Percentiles rank a stretch among this genome's conserved stretches.
These are phyloP conservation scores for Aaosphaeria pasadenensis DNA, from an alignment of 2,329 filamentous ascomycete species.

Conservation along the genomic window DNA sequence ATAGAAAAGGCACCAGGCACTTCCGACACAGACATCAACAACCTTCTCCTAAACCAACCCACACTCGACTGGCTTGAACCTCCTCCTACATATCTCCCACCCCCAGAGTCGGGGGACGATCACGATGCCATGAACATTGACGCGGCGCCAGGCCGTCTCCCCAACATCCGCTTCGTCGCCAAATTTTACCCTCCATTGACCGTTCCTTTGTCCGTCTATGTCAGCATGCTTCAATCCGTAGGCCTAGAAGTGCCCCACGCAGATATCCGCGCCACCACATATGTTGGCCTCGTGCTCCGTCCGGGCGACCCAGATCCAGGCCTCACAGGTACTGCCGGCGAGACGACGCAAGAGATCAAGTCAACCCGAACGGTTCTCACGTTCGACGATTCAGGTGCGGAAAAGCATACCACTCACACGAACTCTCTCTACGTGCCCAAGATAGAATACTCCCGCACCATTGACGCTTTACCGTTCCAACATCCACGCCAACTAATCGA, in stretches of 20 bases:
- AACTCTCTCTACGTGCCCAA: constrained; percentile 70
- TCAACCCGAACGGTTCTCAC: constrained; percentile 49
- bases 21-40: constrained; percentile 36
- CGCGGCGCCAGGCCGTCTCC: constrained; percentile 55
- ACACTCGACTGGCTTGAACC: constrained; percentile 71
- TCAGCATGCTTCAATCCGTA: constrained; percentile 59
- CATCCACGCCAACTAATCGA: constrained; percentile 74
- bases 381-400: constrained; percentile 15
- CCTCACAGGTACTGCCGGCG: constrained; percentile 42
- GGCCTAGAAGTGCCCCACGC: constrained; percentile 53
- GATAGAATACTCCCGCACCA: constrained; percentile 64
- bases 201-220: constrained; percentile 63
- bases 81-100: constrained; percentile 54
- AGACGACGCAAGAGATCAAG: constrained; percentile 50
- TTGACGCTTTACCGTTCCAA: constrained; percentile 70
- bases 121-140: constrained; percentile 55
- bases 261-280: constrained; percentile 49
- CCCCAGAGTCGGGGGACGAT: constrained; percentile 36
- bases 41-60: constrained; percentile 43
- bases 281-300: constrained; percentile 51
- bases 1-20: constrained; percentile 56
- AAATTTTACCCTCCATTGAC: constrained; percentile 72
- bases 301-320: constrained; percentile 50
- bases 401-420: constrained; percentile 35
- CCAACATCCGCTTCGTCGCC: constrained; percentile 72